Percentiles rank a stretch among this genome's conserved stretches.
Conservation (phyloP, 345 rosid species). For the Zanthoxylum bungeanum region DNA sequence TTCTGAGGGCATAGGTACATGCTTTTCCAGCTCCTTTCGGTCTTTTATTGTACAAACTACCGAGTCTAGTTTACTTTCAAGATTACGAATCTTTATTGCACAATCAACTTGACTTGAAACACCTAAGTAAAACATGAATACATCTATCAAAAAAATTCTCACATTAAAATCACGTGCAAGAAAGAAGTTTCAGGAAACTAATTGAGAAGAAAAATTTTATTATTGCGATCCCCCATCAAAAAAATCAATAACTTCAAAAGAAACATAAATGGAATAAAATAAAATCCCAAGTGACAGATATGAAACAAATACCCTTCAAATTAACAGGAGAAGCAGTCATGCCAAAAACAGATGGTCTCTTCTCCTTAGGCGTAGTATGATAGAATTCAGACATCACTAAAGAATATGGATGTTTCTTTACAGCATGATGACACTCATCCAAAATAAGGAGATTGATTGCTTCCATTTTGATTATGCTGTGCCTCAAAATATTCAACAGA, state of each 20-base stretch:
- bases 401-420: conserved; percentile 98
- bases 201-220: neutral
- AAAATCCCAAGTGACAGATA: conserved; percentile 1
- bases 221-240: neutral
- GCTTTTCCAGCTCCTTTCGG: conserved; percentile 93
- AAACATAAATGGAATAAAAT: conserved; percentile 1
- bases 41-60: conserved; percentile 88
- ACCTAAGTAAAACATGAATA: conserved; percentile 39
- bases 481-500: conserved; percentile 89
- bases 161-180: neutral
- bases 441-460: conserved; percentile 79
- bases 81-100: conserved; percentile 94
- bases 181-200: neutral
- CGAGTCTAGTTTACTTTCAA: conserved; percentile 96
- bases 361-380: conserved; percentile 85
- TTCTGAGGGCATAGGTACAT: conserved; percentile 97
- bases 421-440: conserved; percentile 99
- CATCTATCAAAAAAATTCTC: neutral
- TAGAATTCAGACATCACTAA: conserved; percentile 98
- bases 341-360: conserved; percentile 92
- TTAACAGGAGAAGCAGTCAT: conserved; percentile 99
- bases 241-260: neutral
- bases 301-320: conserved; percentile 63
- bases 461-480: conserved; percentile 95
- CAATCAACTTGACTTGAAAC: conserved; percentile 97